Conservation (phyloP, 345 rosid genomes). For the Aegle marmelos region DNA sequence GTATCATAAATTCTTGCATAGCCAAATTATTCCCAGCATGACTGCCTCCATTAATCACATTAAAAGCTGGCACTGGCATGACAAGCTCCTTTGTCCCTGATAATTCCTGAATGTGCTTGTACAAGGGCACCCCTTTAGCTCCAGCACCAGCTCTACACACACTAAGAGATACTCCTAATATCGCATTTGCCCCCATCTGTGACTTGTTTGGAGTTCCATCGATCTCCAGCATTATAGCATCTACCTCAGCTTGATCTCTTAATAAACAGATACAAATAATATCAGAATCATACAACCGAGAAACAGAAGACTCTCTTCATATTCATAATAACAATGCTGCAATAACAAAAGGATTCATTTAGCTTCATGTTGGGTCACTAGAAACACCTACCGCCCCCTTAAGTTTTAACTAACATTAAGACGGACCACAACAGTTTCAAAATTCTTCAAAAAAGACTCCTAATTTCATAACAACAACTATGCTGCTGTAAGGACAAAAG, state of each 20-base stretch:
- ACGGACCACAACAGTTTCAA: not conserved
- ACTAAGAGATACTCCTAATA: constrained; percentile 90
- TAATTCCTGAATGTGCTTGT: constrained; percentile 88
- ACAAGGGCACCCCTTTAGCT: constrained; percentile 84
- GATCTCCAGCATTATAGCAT: constrained; percentile 79
- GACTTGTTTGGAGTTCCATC: constrained; percentile 95
- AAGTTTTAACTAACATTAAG: not conserved
- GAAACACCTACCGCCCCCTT: not conserved
- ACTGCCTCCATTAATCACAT: constrained; percentile 95
- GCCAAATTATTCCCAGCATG: constrained; percentile 98
- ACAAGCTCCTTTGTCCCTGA: constrained; percentile 92
- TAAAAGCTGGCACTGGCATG: constrained; percentile 96
- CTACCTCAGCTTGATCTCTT: constrained; percentile 91
- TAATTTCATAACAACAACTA: not conserved
- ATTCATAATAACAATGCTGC: not conserved
- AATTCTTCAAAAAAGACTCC: not conserved
- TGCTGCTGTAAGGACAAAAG: not conserved
- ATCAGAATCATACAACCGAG: constrained; percentile 3
- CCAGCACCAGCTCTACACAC: constrained; percentile 97
- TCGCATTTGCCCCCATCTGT: constrained; percentile 86
- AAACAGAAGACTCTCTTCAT: not conserved
- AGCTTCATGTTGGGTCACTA: not conserved
- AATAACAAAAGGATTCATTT: not conserved
- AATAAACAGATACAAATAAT: constrained; percentile 3
- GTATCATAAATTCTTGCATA: constrained; percentile 97